Evolutionary conservation across 805 yeast species (phyloP), one percentile per base, ranked within the genome.

Genomic region (Kuraishia ogatae): DNA sequence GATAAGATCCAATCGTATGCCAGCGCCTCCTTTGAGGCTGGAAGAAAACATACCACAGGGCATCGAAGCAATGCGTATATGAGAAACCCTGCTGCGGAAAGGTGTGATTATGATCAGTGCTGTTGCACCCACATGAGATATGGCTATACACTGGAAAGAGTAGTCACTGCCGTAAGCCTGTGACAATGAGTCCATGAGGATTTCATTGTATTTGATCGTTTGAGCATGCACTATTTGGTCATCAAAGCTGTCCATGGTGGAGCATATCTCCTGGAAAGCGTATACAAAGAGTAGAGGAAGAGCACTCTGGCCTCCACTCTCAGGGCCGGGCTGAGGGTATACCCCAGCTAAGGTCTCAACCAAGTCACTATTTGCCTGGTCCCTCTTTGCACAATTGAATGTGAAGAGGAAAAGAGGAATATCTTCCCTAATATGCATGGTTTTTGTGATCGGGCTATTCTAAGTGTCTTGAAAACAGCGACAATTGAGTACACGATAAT

Each of bases 1-100:
- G 1, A 63, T 62, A 54, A 71, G 73, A 1, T 58, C 59, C n/a
- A 87, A 61, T 49, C 92, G 70, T 1, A 85, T 52, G 0, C 85
- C 89, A 1, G 80, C 83, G 0, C 83, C 92, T 0, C 96, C 97
- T 66, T 92, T 92, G 62, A 88, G 65, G 54, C 84, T 80, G 0
- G 93, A 82, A 56, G 75, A 72, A 7, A 77, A 73, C 54, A 72
- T 64, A 1, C 97, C 97, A 58, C 83, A 73, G 19, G 80, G 76
- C 20, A 71, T 71, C 11, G 63, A 65, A 1, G 75, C 75, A 15
- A 56, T 60, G 15, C 61, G 58, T 17, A 71, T 53, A 50, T 62
- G 57, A 24, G 62, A 50, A 22, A 73, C 62, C 54, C 66, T 68
- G 19, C 66, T 58, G 43, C 28, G 28, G 58, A 61, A 70, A n/a